phyloP scores from a whole-genome alignment of 805 yeast genomes.

The Saccharomycopsis sp. region DNA sequence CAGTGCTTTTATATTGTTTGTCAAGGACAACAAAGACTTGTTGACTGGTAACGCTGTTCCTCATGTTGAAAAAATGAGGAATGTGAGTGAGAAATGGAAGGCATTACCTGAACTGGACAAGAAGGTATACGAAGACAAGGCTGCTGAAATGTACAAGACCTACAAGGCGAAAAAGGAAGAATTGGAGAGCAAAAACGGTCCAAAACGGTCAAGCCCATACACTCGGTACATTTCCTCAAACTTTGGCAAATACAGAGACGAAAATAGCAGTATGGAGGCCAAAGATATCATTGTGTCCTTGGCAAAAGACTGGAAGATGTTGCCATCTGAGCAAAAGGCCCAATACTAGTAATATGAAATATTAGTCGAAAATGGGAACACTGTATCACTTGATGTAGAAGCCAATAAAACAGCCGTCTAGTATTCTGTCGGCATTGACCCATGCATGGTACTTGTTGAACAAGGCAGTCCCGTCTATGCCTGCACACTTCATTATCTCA shows the following conservation, averaged over 20 bases:
- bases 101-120: slow-evolving; percentile 10
- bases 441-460: slow-evolving; percentile 66
- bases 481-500: slow-evolving; percentile 71
- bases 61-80: slow-evolving; percentile 1
- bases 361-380: background rate
- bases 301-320: slow-evolving; percentile 5
- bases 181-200: background rate
- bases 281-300: slow-evolving; percentile 1
- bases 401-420: slow-evolving; percentile 75
- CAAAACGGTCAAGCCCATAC: background rate
- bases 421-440: slow-evolving; percentile 81
- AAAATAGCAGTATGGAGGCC: background rate
- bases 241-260: background rate
- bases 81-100: slow-evolving; percentile 13
- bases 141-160: slow-evolving; percentile 5
- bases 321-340: slow-evolving; percentile 1
- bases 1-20: slow-evolving; percentile 10
- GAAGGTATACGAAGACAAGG: slow-evolving; percentile 5
- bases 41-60: background rate
- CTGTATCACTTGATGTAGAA: slow-evolving; percentile 25
- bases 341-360: background rate
- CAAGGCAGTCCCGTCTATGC: slow-evolving; percentile 67
- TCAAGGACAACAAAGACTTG: slow-evolving; percentile 7
- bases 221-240: slow-evolving; percentile 4
- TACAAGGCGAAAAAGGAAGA: slow-evolving; percentile 13